Evolutionary conservation across 257 asterid genomes (phyloP).

Genomic region (Solanum paucissectum): DNA sequence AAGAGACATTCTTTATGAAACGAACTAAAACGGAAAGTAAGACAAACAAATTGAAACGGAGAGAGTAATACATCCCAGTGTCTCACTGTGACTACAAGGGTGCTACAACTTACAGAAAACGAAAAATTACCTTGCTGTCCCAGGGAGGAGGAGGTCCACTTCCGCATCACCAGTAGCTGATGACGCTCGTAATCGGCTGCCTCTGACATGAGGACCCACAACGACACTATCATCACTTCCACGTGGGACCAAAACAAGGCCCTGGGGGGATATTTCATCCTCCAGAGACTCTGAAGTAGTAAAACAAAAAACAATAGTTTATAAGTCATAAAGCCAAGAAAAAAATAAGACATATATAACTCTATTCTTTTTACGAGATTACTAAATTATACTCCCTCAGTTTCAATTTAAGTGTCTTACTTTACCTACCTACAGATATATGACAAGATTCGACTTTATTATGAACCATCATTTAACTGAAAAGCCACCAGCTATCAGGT

Average conservation of each 20-base stretch:
- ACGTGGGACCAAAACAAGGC: constrained; percentile 89
- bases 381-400: not conserved
- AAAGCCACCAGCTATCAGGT: not conserved
- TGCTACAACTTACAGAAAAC: not conserved
- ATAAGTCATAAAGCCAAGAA: not conserved
- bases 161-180: constrained; percentile 88
- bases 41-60: not conserved
- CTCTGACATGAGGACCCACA: constrained; percentile 87
- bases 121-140: constrained; percentile 74
- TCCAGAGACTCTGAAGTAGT: constrained; percentile 52
- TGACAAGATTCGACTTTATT: not conserved
- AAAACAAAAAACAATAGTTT: constrained; percentile 1
- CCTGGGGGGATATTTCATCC: constrained; percentile 85
- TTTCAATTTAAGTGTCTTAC: not conserved
- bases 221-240: constrained; percentile 57
- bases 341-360: not conserved
- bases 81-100: not conserved
- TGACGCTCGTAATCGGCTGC: constrained; percentile 74
- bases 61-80: not conserved
- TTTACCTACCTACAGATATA: not conserved
- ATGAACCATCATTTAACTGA: not conserved
- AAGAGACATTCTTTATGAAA: not conserved
- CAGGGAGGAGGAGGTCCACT: constrained; percentile 98
- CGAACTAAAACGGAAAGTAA: not conserved
- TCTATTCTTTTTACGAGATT: not conserved